Evolutionary conservation across 495 filamentous ascomycete genomes (phyloP).

Genomic region (Rhypophila decipiens): DNA sequence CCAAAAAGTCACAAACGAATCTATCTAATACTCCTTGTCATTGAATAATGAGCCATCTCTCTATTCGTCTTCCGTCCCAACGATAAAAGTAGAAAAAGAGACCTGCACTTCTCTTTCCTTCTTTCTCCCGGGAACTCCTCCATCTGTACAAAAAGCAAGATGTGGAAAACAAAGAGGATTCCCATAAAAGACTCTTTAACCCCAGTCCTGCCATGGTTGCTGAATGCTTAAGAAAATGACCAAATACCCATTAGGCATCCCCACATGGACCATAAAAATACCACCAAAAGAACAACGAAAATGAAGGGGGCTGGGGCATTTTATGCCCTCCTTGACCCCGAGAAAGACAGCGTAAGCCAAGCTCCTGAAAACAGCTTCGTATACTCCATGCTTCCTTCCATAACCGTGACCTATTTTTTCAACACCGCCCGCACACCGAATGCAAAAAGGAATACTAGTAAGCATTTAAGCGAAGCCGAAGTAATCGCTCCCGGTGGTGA

Average conservation of each 20-base stretch:
- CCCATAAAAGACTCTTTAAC: too few species aligned
- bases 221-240: background rate
- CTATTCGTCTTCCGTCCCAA: background rate
- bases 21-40: background rate
- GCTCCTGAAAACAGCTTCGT: too few species aligned
- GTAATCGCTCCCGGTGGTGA: constrained; percentile 93
- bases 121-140: too few species aligned
- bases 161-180: too few species aligned
- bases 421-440: constrained; percentile 2
- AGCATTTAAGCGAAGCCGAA: constrained; percentile 84
- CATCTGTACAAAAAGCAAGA: too few species aligned
- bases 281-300: too few species aligned
- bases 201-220: background rate
- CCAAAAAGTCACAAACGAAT: too few species aligned
- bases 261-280: background rate
- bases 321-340: constrained; percentile 17
- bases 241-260: background rate
- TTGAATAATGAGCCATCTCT: background rate
- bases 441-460: constrained; percentile 5
- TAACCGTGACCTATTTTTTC: background rate
- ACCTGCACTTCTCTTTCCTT: constrained; percentile 17
- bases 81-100: constrained; percentile 1
- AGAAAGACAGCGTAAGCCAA: background rate
- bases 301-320: constrained; percentile 12
- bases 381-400: background rate